Base-by-base conservation (phyloP, 768 basidiomycete genomes). In the Pisolithus marmoratus region DNA sequence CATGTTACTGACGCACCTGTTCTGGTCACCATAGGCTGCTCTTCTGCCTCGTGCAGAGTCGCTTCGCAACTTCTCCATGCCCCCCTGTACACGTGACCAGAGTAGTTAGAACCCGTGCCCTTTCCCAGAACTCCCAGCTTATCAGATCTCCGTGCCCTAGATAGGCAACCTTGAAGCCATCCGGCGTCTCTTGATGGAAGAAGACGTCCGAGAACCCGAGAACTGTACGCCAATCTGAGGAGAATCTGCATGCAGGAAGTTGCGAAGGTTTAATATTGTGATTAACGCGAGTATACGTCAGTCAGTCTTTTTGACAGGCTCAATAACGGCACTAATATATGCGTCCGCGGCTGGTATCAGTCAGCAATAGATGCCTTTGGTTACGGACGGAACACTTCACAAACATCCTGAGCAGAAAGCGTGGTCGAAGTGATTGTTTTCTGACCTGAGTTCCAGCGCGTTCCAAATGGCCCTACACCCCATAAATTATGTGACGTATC, bases 281-380 rank as follows among this genome's bases (percentile, higher is more conserved):
- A 72, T 96, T 41, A 93, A 95, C 61, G 92, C 94, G 0, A 96
- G 63, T 82, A 93, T 62, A 85, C 78, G 80, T 83, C 67, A 56
- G 20, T 47, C 31, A 42, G 8, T 29, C 45, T 11, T 22, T 5
- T 15, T 20, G 17, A 17, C 41, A 23, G 41, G 2, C 19, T 38
- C 38, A 48, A 17, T 49, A 2, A 17, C 20, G 15, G 29, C 15
- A 15, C 29, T 36, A 9, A 34, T 42, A 19, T 17, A 22, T 26
- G 4, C 53, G 31, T 49, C 12, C 14, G 1, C 14, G 82, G 78
- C 43, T 83, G 81, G 81, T 83, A 82, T 57, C 80, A 67, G 38
- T 90, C 93, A 9, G 91, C 91, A 0, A 76, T 96, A 26, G 94
- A 95, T 65, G 87, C 88, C 0, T 78, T 87, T 50, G 81, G 86